phyloP scores from a whole-genome alignment of 176 grass and related monocot genomes.

The Eleusine coracana region DNA sequence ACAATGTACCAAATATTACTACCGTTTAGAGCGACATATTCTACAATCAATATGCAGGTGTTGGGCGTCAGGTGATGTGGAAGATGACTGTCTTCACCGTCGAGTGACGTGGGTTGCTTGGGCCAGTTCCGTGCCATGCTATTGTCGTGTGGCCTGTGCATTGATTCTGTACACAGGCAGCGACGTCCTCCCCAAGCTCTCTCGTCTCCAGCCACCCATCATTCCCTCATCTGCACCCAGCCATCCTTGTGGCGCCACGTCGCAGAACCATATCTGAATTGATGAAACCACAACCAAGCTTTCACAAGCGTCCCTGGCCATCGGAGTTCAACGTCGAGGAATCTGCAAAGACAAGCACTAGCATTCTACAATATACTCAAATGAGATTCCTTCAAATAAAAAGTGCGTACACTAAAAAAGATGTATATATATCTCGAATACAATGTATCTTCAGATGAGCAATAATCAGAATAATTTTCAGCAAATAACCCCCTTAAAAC shows the following conservation, averaged over 20 bases:
- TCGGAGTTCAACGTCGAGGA: constrained; percentile 30
- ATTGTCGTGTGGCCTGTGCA: not conserved
- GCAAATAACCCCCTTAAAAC: not conserved
- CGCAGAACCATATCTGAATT: constrained; percentile 75
- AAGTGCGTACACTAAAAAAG: not conserved
- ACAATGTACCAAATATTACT: not conserved
- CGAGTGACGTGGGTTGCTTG: constrained; percentile 22
- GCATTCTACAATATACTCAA: constrained; percentile 11
- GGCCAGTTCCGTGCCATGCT: not conserved
- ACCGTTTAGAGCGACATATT: not conserved
- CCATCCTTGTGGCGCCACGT: constrained; percentile 66
- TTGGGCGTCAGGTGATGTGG: not conserved
- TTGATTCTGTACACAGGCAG: constrained; percentile 2
- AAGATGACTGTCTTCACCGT: not conserved
- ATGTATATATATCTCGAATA: constrained; percentile 5
- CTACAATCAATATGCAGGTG: not conserved
- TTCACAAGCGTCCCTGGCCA: constrained; percentile 49
- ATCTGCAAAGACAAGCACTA: constrained; percentile 13
- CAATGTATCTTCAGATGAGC: not conserved
- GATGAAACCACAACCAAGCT: constrained; percentile 79
- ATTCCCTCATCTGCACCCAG: constrained; percentile 78
- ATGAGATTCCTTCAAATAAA: not conserved
- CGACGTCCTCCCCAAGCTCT: constrained; percentile 24
- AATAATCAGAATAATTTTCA: constrained; percentile 6
- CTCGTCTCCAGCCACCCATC: constrained; percentile 44